A percentile compares a stretch with the other conserved stretches of the same genome.
Evolutionary conservation across 208 protist genomes (phyloP).

Genomic region (Angomonas deanei): DNA sequence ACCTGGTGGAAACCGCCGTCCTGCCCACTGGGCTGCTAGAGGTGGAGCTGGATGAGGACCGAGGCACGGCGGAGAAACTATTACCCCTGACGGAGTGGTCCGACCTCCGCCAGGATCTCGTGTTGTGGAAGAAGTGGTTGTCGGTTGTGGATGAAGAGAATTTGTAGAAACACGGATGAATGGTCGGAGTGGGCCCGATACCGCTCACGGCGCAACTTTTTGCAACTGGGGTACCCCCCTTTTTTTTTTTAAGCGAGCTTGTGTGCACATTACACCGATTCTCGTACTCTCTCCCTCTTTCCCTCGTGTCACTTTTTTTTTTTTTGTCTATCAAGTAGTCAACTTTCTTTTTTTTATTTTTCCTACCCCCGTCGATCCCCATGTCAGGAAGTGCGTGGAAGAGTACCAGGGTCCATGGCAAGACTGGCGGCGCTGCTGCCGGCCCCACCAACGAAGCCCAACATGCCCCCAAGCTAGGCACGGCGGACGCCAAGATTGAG

Average conservation of each 20-base stretch:
- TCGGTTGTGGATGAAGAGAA: slow-evolving; percentile 24
- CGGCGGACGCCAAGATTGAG: slow-evolving; percentile 20
- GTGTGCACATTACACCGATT: not conserved
- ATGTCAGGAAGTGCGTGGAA: slow-evolving; percentile 20
- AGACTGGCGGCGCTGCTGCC: slow-evolving; percentile 38
- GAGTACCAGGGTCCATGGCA: slow-evolving; percentile 20
- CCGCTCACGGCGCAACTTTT: too few species aligned
- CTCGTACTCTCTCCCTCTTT: too few species aligned
- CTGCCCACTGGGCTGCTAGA: slow-evolving; percentile 38
- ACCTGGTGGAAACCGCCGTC: slow-evolving; percentile 38
- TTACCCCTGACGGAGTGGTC: slow-evolving; percentile 39
- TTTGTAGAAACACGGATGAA: not conserved
- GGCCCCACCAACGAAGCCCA: slow-evolving; percentile 25
- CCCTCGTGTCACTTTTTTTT: too few species aligned
- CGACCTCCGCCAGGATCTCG: slow-evolving; percentile 57
- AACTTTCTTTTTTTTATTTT: slow-evolving; percentile 3
- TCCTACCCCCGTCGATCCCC: slow-evolving; percentile 1
- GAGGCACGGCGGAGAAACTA: slow-evolving; percentile 15
- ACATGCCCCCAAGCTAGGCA: slow-evolving; percentile 7
- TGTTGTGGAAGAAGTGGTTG: slow-evolving; percentile 66
- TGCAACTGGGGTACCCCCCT: not conserved
- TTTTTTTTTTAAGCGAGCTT: too few species aligned
- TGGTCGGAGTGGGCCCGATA: not conserved
- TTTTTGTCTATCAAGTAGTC: not conserved
- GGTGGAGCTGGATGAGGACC: slow-evolving; percentile 49